These are phyloP conservation scores for Dipodascus albidus DNA, from an alignment of 805 yeast genomes.

Conservation along the genomic window DNA sequence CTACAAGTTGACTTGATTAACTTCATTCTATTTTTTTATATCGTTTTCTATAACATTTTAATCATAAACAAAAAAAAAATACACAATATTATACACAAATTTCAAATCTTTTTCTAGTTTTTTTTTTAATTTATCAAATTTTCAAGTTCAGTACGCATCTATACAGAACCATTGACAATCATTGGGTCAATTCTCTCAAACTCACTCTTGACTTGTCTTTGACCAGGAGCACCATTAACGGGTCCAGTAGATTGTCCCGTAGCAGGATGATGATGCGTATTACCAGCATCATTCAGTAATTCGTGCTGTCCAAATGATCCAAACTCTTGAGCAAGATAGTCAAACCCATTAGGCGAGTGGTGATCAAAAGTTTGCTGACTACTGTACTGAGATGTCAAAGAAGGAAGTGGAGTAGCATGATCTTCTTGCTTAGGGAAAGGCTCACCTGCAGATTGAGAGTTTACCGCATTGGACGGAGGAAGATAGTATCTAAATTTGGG, in stretches of 20 bases:
- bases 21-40: not conserved
- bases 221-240: not conserved
- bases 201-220: not conserved
- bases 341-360: not conserved
- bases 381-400: not conserved
- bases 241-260: not conserved
- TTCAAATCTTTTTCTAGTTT: not conserved
- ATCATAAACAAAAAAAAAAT: no score
- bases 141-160: not conserved
- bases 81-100: not conserved
- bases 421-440: not conserved
- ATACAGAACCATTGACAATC: constrained; percentile 2
- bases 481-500: not conserved
- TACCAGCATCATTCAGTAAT: not conserved
- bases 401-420: constrained; percentile 1
- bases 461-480: not conserved
- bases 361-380: not conserved
- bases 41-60: not conserved
- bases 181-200: constrained; percentile 4
- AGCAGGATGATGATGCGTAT: constrained; percentile 1
- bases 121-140: no score
- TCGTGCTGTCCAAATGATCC: not conserved
- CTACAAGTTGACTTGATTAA: not conserved
- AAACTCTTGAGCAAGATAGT: not conserved
- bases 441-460: not conserved